Conservation (phyloP, 495 filamentous ascomycete genomes). For the Astrothelium subdiscretum region DNA sequence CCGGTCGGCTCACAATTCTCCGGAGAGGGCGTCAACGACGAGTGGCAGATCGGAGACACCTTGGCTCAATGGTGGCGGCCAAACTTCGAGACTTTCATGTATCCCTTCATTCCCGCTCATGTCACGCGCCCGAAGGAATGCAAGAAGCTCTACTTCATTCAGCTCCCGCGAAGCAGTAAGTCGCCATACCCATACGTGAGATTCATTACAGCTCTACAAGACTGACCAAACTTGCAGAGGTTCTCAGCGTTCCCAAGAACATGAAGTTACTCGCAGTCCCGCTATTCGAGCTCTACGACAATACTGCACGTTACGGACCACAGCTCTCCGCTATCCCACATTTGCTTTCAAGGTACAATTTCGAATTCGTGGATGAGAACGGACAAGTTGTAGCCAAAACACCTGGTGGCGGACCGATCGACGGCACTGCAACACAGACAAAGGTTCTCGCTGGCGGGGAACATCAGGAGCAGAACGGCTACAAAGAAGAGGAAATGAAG, state of each 20-base stretch:
- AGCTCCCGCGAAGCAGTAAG: slow-evolving; percentile 82
- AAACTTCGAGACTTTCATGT: slow-evolving; percentile 99
- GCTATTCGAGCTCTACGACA: slow-evolving; percentile 95
- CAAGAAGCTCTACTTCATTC: slow-evolving; percentile 97
- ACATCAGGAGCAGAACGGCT: slow-evolving; percentile 34
- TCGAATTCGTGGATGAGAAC: slow-evolving; percentile 95
- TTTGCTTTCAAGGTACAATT: slow-evolving; percentile 84
- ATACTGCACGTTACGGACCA: slow-evolving; percentile 86
- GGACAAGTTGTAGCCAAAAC: slow-evolving; percentile 80
- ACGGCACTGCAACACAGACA: slow-evolving; percentile 44
- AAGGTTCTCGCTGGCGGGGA: slow-evolving; percentile 70
- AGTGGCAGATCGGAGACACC: slow-evolving; percentile 90
- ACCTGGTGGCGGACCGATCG: slow-evolving; percentile 51
- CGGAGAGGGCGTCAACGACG: slow-evolving; percentile 72
- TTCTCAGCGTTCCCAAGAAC: slow-evolving; percentile 96
- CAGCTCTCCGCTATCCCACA: slow-evolving; percentile 95
- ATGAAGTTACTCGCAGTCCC: slow-evolving; percentile 98
- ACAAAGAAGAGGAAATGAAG: slow-evolving; percentile 4
- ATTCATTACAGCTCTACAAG: not conserved
- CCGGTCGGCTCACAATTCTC: slow-evolving; percentile 80
- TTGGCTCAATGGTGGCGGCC: slow-evolving; percentile 97
- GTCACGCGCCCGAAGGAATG: slow-evolving; percentile 96
- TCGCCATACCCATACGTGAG: slow-evolving; percentile 10
- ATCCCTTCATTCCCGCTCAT: slow-evolving; percentile 91
- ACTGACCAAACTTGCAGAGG: slow-evolving; percentile 44